Base-by-base conservation (phyloP, 352 stramenopile species). In the Elongisporangium undulatum region DNA sequence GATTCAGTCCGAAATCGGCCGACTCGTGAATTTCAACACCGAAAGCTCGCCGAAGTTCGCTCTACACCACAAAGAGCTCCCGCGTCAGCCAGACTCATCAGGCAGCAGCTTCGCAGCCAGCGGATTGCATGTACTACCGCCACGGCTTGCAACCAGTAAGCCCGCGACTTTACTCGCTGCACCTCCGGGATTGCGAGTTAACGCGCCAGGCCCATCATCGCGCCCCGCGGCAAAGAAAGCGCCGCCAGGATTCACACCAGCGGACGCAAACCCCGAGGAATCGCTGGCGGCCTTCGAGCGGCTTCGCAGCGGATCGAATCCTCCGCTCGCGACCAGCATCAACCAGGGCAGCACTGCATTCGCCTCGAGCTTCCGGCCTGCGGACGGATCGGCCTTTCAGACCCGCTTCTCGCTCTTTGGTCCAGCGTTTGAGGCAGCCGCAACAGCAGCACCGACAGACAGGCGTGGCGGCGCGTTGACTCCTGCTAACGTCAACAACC, bases 181-280 rank as follows among this genome's bases (percentile, higher is more conserved):
- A 41, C 29, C 29, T 15, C 29, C 29, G 29, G 29, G 29, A 15
- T 41, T 41, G 29, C 5, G 29, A 41, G 29, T 41, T 41, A 41
- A 41, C 9, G 9, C 29, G 8, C 29, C 29, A 15, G 29, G 29
- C 8, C 4, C 4, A 41, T 15, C 29, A 41, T 41, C 29, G 8
- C 29, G 29, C 13, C 8, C 29, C 29, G 29, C 26, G 23, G 63
- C 26, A 53, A 74, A 59, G 58, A 68, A 82, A 19, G 70, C 72
- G 0, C 75, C 78, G 19, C 81, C 81, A 20, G 81, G 81, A 21
- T 90, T 90, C 64, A 78, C 78, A 1, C 55, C 81, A 2, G 78
- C 72, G 0, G 81, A 90, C 56, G 81, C 81, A 3, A 76, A 83
- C 17, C 81, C 81, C 0, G 23, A 72, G 49, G 76, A 80, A 29